phyloP scores from a whole-genome alignment of 371 early-diverging fungal genomes.

The Lichtheimia hyalospora region DNA sequence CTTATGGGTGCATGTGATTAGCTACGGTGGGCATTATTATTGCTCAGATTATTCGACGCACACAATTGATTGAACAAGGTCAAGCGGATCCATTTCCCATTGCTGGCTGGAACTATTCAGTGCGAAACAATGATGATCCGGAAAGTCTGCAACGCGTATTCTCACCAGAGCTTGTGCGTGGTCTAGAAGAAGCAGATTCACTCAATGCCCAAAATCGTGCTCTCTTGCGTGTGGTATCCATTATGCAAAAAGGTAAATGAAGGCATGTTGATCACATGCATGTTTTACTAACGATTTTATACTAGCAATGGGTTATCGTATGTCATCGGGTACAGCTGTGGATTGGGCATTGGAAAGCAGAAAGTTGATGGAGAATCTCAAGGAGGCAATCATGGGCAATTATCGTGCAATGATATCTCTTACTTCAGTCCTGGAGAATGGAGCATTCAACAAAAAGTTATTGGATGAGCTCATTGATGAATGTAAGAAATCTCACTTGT shows the following conservation, averaged over 20 bases:
- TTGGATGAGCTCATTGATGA: constrained; percentile 62
- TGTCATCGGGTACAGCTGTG: constrained; percentile 49
- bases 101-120: constrained; percentile 30
- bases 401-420: constrained; percentile 58
- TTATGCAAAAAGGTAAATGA: constrained; percentile 56
- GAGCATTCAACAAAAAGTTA: constrained; percentile 49
- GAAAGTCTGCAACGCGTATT: constrained; percentile 8
- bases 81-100: constrained; percentile 49
- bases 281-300: not conserved
- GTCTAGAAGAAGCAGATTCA: constrained; percentile 48
- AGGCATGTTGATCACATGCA: not conserved
- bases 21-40: constrained; percentile 69
- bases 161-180: constrained; percentile 30
- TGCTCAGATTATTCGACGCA: constrained; percentile 59
- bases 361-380: constrained; percentile 55
- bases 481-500: too few relatives aligned
- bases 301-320: constrained; percentile 34
- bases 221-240: constrained; percentile 52
- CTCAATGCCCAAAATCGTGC: constrained; percentile 50
- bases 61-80: constrained; percentile 49
- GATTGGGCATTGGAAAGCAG: constrained; percentile 64
- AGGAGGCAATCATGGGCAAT: constrained; percentile 66
- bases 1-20: constrained; percentile 9
- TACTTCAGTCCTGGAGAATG: constrained; percentile 54
- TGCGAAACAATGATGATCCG: not conserved